These are phyloP conservation scores for Kodamaea neixiangensis DNA, from an alignment of 805 yeast genomes.

Conservation along the genomic window DNA sequence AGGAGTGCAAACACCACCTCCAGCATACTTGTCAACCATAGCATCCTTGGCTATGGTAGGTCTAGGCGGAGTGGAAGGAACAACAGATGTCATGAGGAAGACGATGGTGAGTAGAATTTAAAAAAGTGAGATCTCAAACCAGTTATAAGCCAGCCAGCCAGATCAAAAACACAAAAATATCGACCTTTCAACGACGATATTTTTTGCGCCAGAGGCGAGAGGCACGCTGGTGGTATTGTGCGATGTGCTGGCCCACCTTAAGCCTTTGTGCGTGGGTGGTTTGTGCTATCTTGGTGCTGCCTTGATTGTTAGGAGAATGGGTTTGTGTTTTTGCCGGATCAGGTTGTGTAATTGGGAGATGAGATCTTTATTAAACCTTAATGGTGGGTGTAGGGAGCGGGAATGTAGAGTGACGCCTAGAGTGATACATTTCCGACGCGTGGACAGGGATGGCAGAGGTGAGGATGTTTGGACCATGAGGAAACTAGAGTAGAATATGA, in stretches of 20 bases:
- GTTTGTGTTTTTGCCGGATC: constrained; percentile 5
- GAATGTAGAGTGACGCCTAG: constrained; percentile 6
- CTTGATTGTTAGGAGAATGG: not conserved
- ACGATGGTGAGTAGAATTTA: too few relatives aligned
- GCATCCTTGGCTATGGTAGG: not conserved
- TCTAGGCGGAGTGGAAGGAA: constrained; percentile 6
- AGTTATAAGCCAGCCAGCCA: constrained; percentile 8
- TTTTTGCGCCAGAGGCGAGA: not conserved
- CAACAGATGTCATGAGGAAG: not conserved
- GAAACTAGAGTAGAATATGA: too few relatives aligned
- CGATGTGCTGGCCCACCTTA: constrained; percentile 1
- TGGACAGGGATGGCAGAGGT: too few relatives aligned
- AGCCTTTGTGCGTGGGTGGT: not conserved
- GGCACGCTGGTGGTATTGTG: constrained; percentile 1
- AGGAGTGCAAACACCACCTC: not conserved
- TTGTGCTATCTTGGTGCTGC: constrained; percentile 1
- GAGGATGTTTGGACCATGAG: too few relatives aligned
- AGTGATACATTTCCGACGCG: not conserved
- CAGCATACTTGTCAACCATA: not conserved
- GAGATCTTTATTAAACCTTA: constrained; percentile 3
- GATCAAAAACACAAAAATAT: not conserved
- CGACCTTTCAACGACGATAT: not conserved
- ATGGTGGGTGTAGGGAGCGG: not conserved
- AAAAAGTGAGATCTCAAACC: not conserved
- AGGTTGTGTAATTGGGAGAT: constrained; percentile 2